A percentile compares a stretch with the other conserved stretches of the same genome.
These are phyloP conservation scores for Gnetum montanum DNA, from an alignment of 75 land plant genomes.

Conservation along the genomic window DNA sequence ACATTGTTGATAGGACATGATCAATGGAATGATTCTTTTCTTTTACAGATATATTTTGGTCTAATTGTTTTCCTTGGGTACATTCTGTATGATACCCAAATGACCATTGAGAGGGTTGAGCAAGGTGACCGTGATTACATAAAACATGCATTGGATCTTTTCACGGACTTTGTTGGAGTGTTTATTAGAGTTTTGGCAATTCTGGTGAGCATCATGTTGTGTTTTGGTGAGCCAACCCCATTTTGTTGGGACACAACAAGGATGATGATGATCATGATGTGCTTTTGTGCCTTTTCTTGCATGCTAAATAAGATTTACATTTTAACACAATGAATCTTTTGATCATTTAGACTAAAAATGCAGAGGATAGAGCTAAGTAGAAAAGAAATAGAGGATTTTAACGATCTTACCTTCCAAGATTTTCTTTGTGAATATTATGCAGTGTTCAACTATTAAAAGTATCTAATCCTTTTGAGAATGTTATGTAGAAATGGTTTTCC, in stretches of 20 bases:
- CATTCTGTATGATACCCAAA: constrained; percentile 75
- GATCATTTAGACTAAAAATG: constrained; percentile 39
- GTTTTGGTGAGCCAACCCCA: no score
- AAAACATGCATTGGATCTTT: constrained; percentile 74
- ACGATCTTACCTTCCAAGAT: no score
- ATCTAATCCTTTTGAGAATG: no score
- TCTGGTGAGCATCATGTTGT: no score
- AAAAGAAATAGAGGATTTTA: constrained; percentile 16
- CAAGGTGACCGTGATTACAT: constrained; percentile 73
- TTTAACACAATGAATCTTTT: neutral
- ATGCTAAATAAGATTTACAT: neutral
- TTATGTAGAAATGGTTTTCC: no score
- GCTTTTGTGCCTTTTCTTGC: neutral
- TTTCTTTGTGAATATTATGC: no score
- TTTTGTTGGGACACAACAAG: no score
- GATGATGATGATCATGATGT: neutral
- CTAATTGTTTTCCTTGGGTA: constrained; percentile 82
- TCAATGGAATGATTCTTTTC: neutral
- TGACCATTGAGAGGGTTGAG: constrained; percentile 83
- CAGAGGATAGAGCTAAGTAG: constrained; percentile 31
- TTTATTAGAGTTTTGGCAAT: constrained; percentile 71
- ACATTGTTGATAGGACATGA: constrained; percentile 7
- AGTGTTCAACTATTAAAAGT: no score
- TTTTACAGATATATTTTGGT: constrained; percentile 72
- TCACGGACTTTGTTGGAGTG: constrained; percentile 75